phyloP scores from a whole-genome alignment of 2,329 filamentous ascomycete species.

The Ustilaginoidea virens region DNA sequence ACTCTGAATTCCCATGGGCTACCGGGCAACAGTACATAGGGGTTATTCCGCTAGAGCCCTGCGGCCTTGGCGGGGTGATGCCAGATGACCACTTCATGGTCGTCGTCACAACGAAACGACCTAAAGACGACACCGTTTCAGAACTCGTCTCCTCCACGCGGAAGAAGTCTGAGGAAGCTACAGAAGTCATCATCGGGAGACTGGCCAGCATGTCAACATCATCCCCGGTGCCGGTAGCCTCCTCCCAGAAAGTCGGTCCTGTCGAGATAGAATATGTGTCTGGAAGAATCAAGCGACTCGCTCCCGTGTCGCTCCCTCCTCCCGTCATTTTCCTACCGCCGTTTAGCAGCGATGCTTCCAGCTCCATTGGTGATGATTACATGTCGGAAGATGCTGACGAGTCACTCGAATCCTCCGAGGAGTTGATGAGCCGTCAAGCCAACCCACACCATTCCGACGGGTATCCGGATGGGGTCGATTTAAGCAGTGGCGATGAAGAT shows the following conservation, averaged over 20 bases:
- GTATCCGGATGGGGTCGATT: constrained; percentile 23
- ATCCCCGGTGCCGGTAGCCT: constrained; percentile 13
- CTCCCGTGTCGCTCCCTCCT: constrained; percentile 34
- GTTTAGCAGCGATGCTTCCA: constrained; percentile 25
- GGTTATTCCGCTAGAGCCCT: constrained; percentile 33
- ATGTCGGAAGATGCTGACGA: constrained; percentile 15
- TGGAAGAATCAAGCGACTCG: constrained; percentile 24
- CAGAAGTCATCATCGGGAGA: constrained; percentile 25
- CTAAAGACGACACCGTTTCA: constrained; percentile 9
- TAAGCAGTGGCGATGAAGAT: constrained; percentile 26
- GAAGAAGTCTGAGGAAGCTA: constrained; percentile 13
- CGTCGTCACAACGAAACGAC: constrained; percentile 33
- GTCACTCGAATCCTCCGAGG: constrained; percentile 14
- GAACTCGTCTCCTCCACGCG: neutral
- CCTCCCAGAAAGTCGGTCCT: neutral
- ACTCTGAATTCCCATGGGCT: constrained; percentile 32
- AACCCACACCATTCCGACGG: constrained; percentile 24
- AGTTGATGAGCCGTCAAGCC: constrained; percentile 17
- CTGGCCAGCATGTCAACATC: constrained; percentile 26
- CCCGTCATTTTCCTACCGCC: constrained; percentile 35
- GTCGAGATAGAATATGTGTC: constrained; percentile 31
- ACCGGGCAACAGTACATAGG: constrained; percentile 22
- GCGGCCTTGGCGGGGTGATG: constrained; percentile 40
- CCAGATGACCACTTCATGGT: constrained; percentile 51
- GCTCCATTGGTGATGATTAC: constrained; percentile 15